Percentiles rank a stretch among this genome's conserved stretches.
These are phyloP conservation scores for Metschnikowia kunwiensis DNA, from an alignment of 805 yeast genomes.

Conservation along the genomic window DNA sequence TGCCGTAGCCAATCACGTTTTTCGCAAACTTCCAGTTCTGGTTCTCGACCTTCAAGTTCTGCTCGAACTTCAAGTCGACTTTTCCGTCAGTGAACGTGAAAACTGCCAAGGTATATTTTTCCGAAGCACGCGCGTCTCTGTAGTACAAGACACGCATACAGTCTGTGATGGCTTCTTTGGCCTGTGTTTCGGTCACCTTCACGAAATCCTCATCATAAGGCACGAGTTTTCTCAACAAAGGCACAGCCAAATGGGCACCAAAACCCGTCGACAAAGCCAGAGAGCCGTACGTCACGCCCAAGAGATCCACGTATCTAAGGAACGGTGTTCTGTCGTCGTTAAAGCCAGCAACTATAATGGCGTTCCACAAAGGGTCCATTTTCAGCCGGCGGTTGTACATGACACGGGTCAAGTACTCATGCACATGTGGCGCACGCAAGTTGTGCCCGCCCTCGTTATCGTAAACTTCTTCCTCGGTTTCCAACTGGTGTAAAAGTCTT, in stretches of 20 bases:
- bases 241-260: slow-evolving; percentile 92
- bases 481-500: slow-evolving; percentile 72
- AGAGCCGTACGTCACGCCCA: slow-evolving; percentile 87
- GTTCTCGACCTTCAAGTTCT: slow-evolving; percentile 61
- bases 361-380: slow-evolving; percentile 96
- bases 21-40: slow-evolving; percentile 91
- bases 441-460: slow-evolving; percentile 61
- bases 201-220: slow-evolving; percentile 74
- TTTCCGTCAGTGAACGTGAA: slow-evolving; percentile 46
- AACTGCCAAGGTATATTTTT: slow-evolving; percentile 77
- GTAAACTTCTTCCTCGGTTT: slow-evolving; percentile 66
- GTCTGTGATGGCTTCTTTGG: slow-evolving; percentile 71
- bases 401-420: slow-evolving; percentile 80
- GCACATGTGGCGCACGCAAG: slow-evolving; percentile 82
- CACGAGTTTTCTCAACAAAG: slow-evolving; percentile 79
- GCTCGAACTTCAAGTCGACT: slow-evolving; percentile 59
- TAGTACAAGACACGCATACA: slow-evolving; percentile 93
- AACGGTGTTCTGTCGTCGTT: slow-evolving; percentile 64
- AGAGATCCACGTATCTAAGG: slow-evolving; percentile 80
- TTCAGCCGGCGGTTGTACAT: slow-evolving; percentile 86
- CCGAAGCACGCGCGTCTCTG: slow-evolving; percentile 93
- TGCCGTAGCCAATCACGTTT: slow-evolving; percentile 87
- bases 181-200: slow-evolving; percentile 68
- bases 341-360: slow-evolving; percentile 86
- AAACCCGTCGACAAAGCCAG: slow-evolving; percentile 94